These are phyloP conservation scores for Stenocarpella maydis DNA, from an alignment of 2,329 filamentous ascomycete species.

Conservation along the genomic window DNA sequence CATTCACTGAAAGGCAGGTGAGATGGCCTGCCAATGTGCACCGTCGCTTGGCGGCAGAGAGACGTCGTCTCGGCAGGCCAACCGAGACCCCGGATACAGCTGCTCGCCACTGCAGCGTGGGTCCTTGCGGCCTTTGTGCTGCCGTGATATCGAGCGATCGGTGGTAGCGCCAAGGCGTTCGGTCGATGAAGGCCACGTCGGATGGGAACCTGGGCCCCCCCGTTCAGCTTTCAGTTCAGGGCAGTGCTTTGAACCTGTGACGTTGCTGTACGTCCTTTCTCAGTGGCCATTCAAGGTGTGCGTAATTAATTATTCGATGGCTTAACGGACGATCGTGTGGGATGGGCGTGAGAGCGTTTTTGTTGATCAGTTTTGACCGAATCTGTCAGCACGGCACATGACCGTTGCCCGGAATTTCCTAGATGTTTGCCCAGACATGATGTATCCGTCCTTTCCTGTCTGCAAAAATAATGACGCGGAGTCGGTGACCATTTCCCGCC, in stretches of 20 bases:
- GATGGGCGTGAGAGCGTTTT: not conserved
- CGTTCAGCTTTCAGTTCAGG: not conserved
- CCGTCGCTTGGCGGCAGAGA: not conserved
- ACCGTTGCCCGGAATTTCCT: not conserved
- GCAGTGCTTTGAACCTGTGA: constrained; percentile 40
- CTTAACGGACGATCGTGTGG: not conserved
- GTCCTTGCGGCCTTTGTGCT: constrained; percentile 20
- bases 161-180: not conserved
- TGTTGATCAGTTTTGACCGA: not conserved
- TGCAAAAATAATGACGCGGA: not conserved
- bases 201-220: not conserved
- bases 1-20: not conserved
- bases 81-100: constrained; percentile 1
- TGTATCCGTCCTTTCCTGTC: not conserved
- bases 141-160: constrained; percentile 23
- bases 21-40: not conserved
- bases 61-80: constrained; percentile 15
- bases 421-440: not conserved
- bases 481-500: not conserved
- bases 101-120: constrained; percentile 23
- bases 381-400: not conserved
- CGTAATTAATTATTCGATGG: not conserved
- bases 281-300: not conserved
- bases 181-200: constrained; percentile 1
- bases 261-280: not conserved